Percentiles rank a stretch among this genome's conserved stretches.
Conservation (phyloP, 129 eudicot species). For the Arctium minus region DNA sequence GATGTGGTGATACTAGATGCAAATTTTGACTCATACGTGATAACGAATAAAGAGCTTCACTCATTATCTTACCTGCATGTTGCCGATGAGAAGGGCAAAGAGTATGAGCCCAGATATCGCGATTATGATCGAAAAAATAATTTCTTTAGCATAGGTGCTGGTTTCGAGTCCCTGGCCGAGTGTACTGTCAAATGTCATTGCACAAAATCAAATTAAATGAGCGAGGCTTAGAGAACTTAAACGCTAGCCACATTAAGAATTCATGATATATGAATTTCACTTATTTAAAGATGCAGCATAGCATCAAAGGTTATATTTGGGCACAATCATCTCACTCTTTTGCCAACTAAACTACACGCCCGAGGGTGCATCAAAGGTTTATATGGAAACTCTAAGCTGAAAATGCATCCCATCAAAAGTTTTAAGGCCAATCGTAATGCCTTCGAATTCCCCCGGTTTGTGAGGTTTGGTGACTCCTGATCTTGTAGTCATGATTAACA, state of each 20-base stretch:
- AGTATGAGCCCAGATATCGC: constrained; percentile 87
- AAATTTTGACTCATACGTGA: not conserved
- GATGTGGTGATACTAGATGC: not conserved
- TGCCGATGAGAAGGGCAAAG: constrained; percentile 95
- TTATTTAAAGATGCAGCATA: not conserved
- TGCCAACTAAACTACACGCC: too few species aligned
- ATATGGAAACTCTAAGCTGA: not conserved
- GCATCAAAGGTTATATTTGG: too few species aligned
- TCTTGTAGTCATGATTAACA: too few species aligned
- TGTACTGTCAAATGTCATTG: constrained; percentile 49
- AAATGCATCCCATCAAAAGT: too few species aligned
- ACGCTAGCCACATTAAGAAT: not conserved
- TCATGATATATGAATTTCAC: not conserved
- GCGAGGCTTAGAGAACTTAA: not conserved
- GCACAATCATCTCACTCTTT: too few species aligned
- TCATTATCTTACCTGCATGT: constrained; percentile 68
- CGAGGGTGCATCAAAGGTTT: not conserved
- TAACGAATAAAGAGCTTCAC: not conserved
- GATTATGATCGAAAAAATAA: constrained; percentile 67
- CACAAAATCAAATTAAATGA: not conserved
- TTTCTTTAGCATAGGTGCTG: constrained; percentile 76
- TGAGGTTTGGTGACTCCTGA: too few species aligned
- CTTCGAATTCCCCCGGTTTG: too few species aligned
- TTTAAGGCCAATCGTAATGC: too few species aligned
- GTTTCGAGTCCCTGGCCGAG: constrained; percentile 94